Evolutionary conservation across 305 asterid species (phyloP).

Genomic region (Caryopteris hybrid): DNA sequence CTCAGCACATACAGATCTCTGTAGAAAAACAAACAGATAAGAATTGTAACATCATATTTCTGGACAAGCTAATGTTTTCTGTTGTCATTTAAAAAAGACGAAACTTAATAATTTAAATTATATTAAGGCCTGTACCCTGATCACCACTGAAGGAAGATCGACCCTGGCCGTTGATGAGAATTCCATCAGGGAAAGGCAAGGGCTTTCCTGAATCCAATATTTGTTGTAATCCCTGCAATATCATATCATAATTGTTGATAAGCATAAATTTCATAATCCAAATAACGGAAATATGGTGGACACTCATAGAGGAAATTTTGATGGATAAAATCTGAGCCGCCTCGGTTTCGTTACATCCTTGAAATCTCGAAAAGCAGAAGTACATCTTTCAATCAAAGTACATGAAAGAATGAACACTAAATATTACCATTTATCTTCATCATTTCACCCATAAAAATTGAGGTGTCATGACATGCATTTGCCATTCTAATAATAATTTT

Average conservation of each 20-base stretch:
- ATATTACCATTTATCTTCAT: too few relatives aligned
- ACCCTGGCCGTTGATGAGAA: slow-evolving; percentile 70
- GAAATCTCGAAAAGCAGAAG: not conserved
- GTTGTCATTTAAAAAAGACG: not conserved
- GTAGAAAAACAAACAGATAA: not conserved
- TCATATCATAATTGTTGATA: not conserved
- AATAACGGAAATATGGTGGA: not conserved
- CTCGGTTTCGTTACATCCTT: too few relatives aligned
- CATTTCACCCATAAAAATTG: too few relatives aligned
- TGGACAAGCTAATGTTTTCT: not conserved
- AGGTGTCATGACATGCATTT: too few relatives aligned
- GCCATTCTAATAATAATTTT: too few relatives aligned
- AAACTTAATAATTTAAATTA: not conserved
- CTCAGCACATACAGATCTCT: slow-evolving; percentile 9
- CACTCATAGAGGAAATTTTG: not conserved
- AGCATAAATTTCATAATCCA: too few relatives aligned
- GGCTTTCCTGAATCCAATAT: slow-evolving; percentile 71
- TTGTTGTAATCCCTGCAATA: slow-evolving; percentile 65
- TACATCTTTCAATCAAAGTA: not conserved
- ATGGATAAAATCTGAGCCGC: too few relatives aligned
- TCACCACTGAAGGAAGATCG: slow-evolving; percentile 56
- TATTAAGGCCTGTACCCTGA: slow-evolving; percentile 39
- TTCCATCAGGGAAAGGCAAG: slow-evolving; percentile 64
- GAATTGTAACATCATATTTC: not conserved
- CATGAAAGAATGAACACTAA: too few relatives aligned